Base-by-base conservation (phyloP, 352 stramenopile species). In the Globisporangium barbulae region DNA sequence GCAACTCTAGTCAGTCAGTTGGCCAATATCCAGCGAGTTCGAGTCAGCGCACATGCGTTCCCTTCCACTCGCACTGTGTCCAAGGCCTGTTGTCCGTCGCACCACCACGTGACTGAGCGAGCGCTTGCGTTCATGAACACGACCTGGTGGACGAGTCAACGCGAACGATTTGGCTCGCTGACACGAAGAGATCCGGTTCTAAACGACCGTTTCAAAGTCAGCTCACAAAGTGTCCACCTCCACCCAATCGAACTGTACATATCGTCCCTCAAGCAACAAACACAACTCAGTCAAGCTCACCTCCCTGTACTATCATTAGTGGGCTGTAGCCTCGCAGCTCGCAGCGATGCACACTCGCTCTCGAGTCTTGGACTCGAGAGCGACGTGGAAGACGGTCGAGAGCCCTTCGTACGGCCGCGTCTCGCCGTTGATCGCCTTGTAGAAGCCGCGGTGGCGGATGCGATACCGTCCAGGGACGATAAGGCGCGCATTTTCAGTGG, bases 361-460 rank as follows among this genome's bases (percentile, higher is more conserved):
- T 30, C 5, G 7, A 12, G 44, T 28, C 3, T 13, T 8, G 7
- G 21, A 17, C 13, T 35, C 47, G 10, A 53, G 22, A 17, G 53
- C 53, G 13, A 59, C 53, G 19, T 45, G 35, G 19, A 59, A 59
- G 3, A 15, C 35, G 5, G 52, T 28, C 3, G 52, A 58, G 31
- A 58, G 31, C 31, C 30, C 52, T 19, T 58, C 52, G 19, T 58
- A 44, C 52, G 52, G 8, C 15, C 35, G 59, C n/a, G 81, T 45
- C 10, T 50, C 59, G 8, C 74, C 75, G 0, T 64, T 55, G 9
- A 75, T 58, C 22, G 48, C 65, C 47, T 83, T 83, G 35, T 60
- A 74, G 61, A 67, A 76, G 0, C 77, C 77, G 25, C 72, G 77
- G 47, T 82, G 74, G 5, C 72, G 54, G 33, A 86, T 73, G 15